phyloP scores from a whole-genome alignment of 495 filamentous ascomycete genomes.

The Talaromyces nanjingensis region DNA sequence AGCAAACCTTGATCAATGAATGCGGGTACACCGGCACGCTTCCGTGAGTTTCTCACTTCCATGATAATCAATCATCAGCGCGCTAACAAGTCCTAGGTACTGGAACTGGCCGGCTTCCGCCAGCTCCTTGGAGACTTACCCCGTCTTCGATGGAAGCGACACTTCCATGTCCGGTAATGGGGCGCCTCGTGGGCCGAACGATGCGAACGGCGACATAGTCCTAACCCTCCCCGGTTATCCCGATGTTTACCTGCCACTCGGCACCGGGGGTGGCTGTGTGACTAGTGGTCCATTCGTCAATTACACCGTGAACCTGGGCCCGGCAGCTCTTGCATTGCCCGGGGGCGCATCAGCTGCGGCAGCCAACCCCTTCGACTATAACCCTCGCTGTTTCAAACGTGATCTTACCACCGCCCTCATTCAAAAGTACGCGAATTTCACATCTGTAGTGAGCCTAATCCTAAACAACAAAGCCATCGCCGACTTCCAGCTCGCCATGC shows the following conservation, averaged over 20 bases:
- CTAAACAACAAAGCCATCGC: slow-evolving; percentile 34
- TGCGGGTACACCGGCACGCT: slow-evolving; percentile 60
- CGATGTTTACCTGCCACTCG: slow-evolving; percentile 31
- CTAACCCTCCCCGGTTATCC: slow-evolving; percentile 14
- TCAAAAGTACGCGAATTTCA: slow-evolving; percentile 42
- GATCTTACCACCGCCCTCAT: slow-evolving; percentile 49
- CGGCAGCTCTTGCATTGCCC: slow-evolving; percentile 29
- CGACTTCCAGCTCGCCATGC: slow-evolving; percentile 44
- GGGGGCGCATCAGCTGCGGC: slow-evolving; percentile 15
- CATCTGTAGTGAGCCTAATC: slow-evolving; percentile 40
- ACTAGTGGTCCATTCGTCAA: slow-evolving; percentile 51
- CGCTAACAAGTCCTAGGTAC: slow-evolving; percentile 26
- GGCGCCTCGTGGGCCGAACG: slow-evolving; percentile 14
- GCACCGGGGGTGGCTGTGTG: slow-evolving; percentile 60
- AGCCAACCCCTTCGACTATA: slow-evolving; percentile 32
- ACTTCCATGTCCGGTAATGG: slow-evolving; percentile 60
- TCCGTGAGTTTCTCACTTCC: slow-evolving; percentile 20
- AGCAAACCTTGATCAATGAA: slow-evolving; percentile 60
- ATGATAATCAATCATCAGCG: neutral
- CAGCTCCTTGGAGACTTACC: slow-evolving; percentile 43
- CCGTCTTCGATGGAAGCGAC: slow-evolving; percentile 56
- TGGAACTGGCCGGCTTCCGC: slow-evolving; percentile 59
- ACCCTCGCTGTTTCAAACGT: slow-evolving; percentile 60
- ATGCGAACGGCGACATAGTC: slow-evolving; percentile 22
- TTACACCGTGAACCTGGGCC: slow-evolving; percentile 45